These are phyloP conservation scores for Pleurotus sapidus DNA, from an alignment of 768 basidiomycete species.

Conservation along the genomic window DNA sequence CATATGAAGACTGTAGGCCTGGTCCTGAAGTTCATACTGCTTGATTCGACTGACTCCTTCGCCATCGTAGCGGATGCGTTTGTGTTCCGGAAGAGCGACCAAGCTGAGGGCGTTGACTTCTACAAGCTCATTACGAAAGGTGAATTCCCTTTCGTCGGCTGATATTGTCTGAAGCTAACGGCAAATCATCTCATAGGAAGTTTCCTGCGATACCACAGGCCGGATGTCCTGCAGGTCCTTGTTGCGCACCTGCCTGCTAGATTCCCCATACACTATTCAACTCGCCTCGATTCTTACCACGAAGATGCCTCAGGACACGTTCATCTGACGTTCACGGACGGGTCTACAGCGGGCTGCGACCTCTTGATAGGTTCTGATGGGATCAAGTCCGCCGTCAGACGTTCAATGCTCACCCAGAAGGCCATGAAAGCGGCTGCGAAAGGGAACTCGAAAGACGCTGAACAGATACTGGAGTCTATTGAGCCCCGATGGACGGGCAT, in stretches of 20 bases:
- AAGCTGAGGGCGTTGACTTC: constrained; percentile 21
- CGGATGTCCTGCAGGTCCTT: constrained; percentile 45
- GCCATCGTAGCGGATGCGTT: constrained; percentile 15
- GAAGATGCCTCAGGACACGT: constrained; percentile 19
- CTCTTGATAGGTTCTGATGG: constrained; percentile 40
- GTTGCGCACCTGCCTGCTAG: constrained; percentile 33
- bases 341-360: constrained; percentile 43
- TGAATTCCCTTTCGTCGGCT: constrained; percentile 1
- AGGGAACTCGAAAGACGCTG: constrained; percentile 13
- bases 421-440: constrained; percentile 9
- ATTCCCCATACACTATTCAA: constrained; percentile 33
- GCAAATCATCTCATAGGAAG: constrained; percentile 13
- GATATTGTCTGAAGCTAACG: neutral
- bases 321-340: constrained; percentile 41
- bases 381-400: constrained; percentile 31
- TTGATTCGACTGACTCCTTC: too few relatives aligned
- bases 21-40: neutral
- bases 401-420: constrained; percentile 18
- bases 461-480: constrained; percentile 13
- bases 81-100: constrained; percentile 30
- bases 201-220: constrained; percentile 42
- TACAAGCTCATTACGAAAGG: constrained; percentile 25
- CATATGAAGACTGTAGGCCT: constrained; percentile 17
- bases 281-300: constrained; percentile 40
- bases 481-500: constrained; percentile 41